phyloP scores from a whole-genome alignment of 345 rosid genomes.

The Kandelia obovata region DNA sequence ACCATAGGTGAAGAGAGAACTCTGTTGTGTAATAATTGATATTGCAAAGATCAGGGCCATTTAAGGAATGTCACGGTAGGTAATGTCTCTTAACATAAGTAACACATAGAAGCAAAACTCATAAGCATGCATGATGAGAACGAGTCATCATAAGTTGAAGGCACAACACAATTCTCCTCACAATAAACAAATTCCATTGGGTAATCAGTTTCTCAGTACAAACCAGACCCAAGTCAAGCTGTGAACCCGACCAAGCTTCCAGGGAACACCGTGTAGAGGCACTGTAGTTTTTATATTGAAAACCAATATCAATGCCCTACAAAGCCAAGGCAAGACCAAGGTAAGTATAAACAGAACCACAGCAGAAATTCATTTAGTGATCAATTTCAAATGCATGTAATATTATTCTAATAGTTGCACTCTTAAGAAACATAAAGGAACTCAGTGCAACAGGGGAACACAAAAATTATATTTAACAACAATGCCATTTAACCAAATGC shows the following conservation, averaged over 20 bases:
- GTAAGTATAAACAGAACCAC: conserved; percentile 14
- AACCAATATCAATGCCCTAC: conserved; percentile 72
- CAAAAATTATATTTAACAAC: background rate
- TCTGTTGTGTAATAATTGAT: conserved; percentile 1
- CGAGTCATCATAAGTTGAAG: background rate
- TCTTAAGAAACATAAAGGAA: background rate
- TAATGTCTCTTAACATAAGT: background rate
- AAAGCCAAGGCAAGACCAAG: conserved; percentile 17
- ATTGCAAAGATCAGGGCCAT: background rate
- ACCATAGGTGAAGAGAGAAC: background rate
- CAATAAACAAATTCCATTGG: conserved; percentile 4
- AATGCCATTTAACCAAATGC: background rate
- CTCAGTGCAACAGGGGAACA: background rate
- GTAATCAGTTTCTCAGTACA: conserved; percentile 23
- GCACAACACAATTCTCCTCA: conserved; percentile 1
- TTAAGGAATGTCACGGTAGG: too few species aligned
- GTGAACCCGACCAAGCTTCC: conserved; percentile 84
- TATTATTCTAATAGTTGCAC: too few species aligned
- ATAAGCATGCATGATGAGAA: background rate
- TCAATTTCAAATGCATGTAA: background rate
- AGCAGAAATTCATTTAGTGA: background rate
- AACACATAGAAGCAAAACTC: background rate
- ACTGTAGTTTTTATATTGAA: conserved; percentile 62
- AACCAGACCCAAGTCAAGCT: conserved; percentile 92
- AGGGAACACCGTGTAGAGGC: conserved; percentile 65